These are phyloP conservation scores for Apiospora aurea DNA, from an alignment of 2,329 filamentous ascomycete genomes.

Conservation along the genomic window DNA sequence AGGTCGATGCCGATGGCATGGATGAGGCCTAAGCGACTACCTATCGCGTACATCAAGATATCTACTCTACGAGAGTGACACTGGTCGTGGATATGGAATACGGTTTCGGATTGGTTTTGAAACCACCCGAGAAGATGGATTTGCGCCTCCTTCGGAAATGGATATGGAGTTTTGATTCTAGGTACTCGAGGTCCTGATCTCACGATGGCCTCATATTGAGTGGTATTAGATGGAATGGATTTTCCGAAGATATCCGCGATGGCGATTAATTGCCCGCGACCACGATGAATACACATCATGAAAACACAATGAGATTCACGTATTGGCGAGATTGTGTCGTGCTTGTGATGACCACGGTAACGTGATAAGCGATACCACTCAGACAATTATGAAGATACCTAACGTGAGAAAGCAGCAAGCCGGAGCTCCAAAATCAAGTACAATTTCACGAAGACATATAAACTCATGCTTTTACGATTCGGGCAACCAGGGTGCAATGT, in stretches of 20 bases:
- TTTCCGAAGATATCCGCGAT: background rate
- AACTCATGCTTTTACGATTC: no score
- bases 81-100: background rate
- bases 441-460: background rate
- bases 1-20: background rate
- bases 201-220: background rate
- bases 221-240: background rate
- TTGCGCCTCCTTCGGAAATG: background rate
- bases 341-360: background rate
- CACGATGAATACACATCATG: background rate
- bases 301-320: background rate
- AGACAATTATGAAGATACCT: background rate
- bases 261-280: background rate
- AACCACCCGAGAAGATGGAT: background rate
- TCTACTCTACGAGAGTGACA: background rate
- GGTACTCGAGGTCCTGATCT: background rate
- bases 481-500: background rate
- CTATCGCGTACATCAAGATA: background rate
- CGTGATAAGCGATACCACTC: no score
- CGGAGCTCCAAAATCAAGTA: background rate
- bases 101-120: background rate
- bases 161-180: background rate
- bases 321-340: background rate
- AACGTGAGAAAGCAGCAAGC: background rate
- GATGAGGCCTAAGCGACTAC: background rate